phyloP scores from a whole-genome alignment of 768 basidiomycete genomes.

The Phylloporus sp. region DNA sequence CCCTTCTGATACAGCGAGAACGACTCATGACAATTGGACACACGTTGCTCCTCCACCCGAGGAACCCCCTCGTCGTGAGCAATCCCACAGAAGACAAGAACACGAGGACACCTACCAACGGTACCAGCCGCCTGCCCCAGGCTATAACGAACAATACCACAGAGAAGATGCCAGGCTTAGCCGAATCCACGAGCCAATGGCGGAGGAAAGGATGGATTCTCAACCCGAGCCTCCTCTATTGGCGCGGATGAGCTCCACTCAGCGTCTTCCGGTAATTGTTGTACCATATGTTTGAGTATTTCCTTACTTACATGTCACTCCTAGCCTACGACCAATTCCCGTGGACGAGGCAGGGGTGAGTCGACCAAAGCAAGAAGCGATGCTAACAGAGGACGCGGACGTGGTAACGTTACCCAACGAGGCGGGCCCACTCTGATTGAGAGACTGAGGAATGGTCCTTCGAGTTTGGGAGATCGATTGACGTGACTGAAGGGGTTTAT shows the following conservation, averaged over 20 bases:
- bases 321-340: constrained; percentile 14
- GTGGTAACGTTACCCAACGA: constrained; percentile 11
- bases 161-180: constrained; percentile 4
- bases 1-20: constrained; percentile 6
- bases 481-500: constrained; percentile 8
- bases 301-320: not conserved
- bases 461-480: constrained; percentile 20
- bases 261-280: constrained; percentile 18
- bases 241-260: constrained; percentile 23
- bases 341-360: constrained; percentile 22
- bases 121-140: constrained; percentile 2
- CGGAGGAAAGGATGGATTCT: constrained; percentile 9
- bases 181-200: constrained; percentile 10
- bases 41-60: not conserved
- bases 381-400: constrained; percentile 19
- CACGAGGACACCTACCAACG: constrained; percentile 13
- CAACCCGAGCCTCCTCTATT: constrained; percentile 19
- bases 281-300: not conserved
- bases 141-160: constrained; percentile 7
- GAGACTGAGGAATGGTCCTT: constrained; percentile 12
- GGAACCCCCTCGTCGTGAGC: constrained; percentile 8
- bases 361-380: constrained; percentile 19
- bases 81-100: constrained; percentile 8
- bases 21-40: constrained; percentile 6
- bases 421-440: constrained; percentile 13